Evolutionary conservation across 2,329 filamentous ascomycete species (phyloP).

Genomic region (Cladosporium oxysporum): DNA sequence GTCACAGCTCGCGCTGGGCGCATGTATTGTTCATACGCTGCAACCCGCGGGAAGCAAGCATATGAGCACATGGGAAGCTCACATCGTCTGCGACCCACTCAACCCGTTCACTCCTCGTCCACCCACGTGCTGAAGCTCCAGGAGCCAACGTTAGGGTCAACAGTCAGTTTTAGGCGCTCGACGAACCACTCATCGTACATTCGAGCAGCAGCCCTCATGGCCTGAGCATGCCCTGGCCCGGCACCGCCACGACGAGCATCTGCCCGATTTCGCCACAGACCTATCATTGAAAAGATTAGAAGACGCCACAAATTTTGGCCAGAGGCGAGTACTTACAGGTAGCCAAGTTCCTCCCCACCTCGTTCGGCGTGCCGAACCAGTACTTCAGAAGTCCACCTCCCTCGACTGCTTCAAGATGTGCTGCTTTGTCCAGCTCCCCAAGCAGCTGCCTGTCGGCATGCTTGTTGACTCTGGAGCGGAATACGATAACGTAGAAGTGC

Average conservation of each 20-base stretch:
- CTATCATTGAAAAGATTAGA: conserved; percentile 47
- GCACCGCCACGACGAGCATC: conserved; percentile 61
- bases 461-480: conserved; percentile 71
- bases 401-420: conserved; percentile 75
- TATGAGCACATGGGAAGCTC: not conserved
- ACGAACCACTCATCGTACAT: conserved; percentile 24
- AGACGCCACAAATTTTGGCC: not conserved
- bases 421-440: conserved; percentile 71
- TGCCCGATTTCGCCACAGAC: conserved; percentile 64
- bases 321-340: conserved; percentile 52
- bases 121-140: conserved; percentile 20
- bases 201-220: conserved; percentile 17
- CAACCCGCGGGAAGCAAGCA: not conserved
- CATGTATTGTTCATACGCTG: not conserved
- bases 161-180: conserved; percentile 18
- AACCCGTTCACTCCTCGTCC: not conserved
- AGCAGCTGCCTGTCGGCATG: conserved; percentile 68
- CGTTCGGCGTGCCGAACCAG: conserved; percentile 80
- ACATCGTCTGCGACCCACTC: not conserved
- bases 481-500: conserved; percentile 79
- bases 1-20: not conserved
- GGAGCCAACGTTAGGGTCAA: conserved; percentile 12
- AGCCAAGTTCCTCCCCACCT: conserved; percentile 72
- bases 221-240: conserved; percentile 54
- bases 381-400: conserved; percentile 87